These are phyloP conservation scores for Aspergillus pseudotamarii DNA, from an alignment of 2,329 filamentous ascomycete species.

Conservation along the genomic window DNA sequence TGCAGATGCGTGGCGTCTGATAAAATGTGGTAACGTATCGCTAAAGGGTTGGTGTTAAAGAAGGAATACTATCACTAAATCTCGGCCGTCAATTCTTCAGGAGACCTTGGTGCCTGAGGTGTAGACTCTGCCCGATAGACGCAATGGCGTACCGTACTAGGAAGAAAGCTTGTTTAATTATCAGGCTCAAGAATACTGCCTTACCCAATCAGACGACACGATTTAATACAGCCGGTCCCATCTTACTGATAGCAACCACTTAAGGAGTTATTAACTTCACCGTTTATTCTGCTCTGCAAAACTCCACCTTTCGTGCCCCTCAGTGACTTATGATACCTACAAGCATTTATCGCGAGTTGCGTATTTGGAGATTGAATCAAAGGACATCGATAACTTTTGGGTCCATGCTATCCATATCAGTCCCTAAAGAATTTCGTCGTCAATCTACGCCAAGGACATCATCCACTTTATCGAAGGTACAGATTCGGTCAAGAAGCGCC, in stretches of 20 bases:
- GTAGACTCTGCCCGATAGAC: not conserved
- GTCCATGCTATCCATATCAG: not conserved
- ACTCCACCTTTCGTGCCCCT: not conserved
- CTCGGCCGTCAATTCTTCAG: not conserved
- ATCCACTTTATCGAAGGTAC: not conserved
- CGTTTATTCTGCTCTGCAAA: not conserved
- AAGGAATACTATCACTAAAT: not conserved
- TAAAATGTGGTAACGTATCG: not conserved
- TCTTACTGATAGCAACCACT: not conserved
- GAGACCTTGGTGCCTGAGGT: not conserved
- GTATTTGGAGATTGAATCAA: not conserved
- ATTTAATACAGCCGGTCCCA: not conserved
- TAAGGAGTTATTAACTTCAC: not conserved
- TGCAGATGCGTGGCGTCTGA: not conserved
- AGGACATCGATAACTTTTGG: not conserved
- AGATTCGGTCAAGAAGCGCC: not conserved
- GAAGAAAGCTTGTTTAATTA: conserved; percentile 1
- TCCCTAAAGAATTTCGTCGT: not conserved
- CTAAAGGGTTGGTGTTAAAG: not conserved
- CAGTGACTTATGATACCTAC: not conserved
- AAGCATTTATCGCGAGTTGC: not conserved
- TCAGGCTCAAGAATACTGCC: not conserved
- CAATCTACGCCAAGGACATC: not conserved
- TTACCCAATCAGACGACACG: not conserved
- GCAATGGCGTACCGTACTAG: conserved; percentile 6